Evolutionary conservation across 192 early-diverging fungal species (phyloP), one percentile per base, ranked within the genome.

Genomic region (Coemansia sp.): DNA sequence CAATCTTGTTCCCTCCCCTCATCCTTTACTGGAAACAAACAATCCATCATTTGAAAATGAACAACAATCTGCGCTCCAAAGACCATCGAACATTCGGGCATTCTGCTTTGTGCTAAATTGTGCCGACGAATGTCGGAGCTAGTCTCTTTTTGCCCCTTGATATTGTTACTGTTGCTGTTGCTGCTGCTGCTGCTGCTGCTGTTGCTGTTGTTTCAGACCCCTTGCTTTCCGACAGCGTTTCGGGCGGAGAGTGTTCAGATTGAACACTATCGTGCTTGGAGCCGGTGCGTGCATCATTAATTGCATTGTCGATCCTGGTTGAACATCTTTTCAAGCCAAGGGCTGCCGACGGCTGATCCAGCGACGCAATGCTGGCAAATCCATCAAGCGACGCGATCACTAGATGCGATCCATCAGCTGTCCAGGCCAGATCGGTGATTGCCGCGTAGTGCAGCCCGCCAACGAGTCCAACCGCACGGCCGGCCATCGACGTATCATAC

Each of bases 361-460:
- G 92, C 2, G 87, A 84, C 16, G 90, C 87, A 7, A 93, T 82
- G 34, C 90, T 92, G 65, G 92, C 92, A 73, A 91, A 98, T 15
- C 95, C 95, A 70, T 98, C 95, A 2, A 90, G 88, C 0, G 93
- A 94, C 0, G 92, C 81, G 51, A 94, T 75, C 30, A 95, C 76
- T 41, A 98, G 65, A 16, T 86, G 85, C 24, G 85, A 85, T 8
- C 93, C 95, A 67, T 96, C 92, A 26, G 64, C 46, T 0, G 89
- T 89, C 96, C 95, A 97, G 20, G 94, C 78, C 51, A 96, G 65
- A 76, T 98, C 96, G 10, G 95, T 94, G 43, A 97, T 82, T 2
- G 93, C 89, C 16, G 94, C 90, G 75, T 92, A 96, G 73, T 98
- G 96, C 62, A 97, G 79, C 33, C 92, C 91, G 18, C 87, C 78